Evolutionary conservation across 805 yeast genomes (phyloP), one percentile per base, ranked within the genome.

Genomic region (Myxozyma udenii): DNA sequence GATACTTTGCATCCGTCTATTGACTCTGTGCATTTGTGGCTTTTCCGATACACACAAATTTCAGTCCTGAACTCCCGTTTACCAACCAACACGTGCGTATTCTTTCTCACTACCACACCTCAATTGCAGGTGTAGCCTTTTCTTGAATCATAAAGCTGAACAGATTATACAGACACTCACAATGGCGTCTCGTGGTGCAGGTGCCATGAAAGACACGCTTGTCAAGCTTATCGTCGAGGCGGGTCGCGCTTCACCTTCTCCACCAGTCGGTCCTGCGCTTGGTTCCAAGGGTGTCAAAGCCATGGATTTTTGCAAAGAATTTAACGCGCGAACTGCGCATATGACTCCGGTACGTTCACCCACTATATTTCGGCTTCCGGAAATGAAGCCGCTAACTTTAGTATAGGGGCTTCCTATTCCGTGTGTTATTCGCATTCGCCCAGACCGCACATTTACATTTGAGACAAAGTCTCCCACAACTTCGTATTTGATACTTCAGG

Each of bases 241-340:
- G 3, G 98, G 98, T 3, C 87, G 89, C 68, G 98, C 98, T 0
- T 93, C 97, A 1, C 98, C 98, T 38, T 84, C 96, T 1, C 98
- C 98, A 25, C 98, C 98, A 4, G 98, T 93, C 25, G 98, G 98
- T 60, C 98, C 98, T 41, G 98, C 98, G 0, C 75, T 93, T 44
- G 98, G 98, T 61, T 91, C 98, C 53, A 91, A 91, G 69, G 98
- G 98, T 75, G 95, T 93, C 42, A 93, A 93, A 68, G 98, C 98
- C 58, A 93, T 93, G 65, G 98, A 93, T 70, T 93, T 93, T 65
- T 91, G 98, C 73, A 93, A 93, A 70, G 98, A 93, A 68, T 93
- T 93, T 76, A 93, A 93, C 68, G 98, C 98, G 23, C 83, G 96
- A 69, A 89, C 98, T 11, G 95, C 96, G 5, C 82, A 83, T 60